A percentile compares a stretch with the other conserved stretches of the same genome.
These are phyloP conservation scores for Acidiella bohemica DNA, from an alignment of 495 filamentous ascomycete species.

Conservation along the genomic window DNA sequence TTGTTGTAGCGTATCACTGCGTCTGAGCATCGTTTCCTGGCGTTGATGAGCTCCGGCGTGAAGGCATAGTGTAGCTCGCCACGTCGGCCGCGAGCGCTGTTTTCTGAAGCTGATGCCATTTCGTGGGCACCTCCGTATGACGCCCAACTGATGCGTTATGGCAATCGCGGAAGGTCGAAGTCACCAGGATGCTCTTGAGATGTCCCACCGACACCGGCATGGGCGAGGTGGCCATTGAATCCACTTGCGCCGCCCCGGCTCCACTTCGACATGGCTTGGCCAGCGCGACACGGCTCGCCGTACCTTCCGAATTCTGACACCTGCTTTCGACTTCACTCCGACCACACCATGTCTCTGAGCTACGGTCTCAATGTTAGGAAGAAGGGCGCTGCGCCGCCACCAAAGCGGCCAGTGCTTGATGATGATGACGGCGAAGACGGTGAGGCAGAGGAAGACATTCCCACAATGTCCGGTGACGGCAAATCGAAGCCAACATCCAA, in stretches of 20 bases:
- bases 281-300: neutral
- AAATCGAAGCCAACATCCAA: no score
- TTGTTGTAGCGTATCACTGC: constrained; percentile 53
- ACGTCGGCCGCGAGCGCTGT: constrained; percentile 26
- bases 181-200: no score
- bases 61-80: constrained; percentile 39
- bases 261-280: no score
- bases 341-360: constrained; percentile 31
- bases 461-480: no score
- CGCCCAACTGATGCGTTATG: no score
- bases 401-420: constrained; percentile 38
- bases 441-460: constrained; percentile 4
- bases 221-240: no score
- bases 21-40: constrained; percentile 42
- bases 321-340: neutral
- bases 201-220: no score
- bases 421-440: constrained; percentile 37
- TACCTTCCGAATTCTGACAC: neutral
- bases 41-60: constrained; percentile 40
- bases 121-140: no score
- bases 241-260: no score
- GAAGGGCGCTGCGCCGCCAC: constrained; percentile 33
- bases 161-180: no score
- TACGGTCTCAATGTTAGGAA: constrained; percentile 43
- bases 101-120: constrained; percentile 24